Base-by-base conservation (phyloP, 768 basidiomycete species). In the Daedaleopsis nitida region DNA sequence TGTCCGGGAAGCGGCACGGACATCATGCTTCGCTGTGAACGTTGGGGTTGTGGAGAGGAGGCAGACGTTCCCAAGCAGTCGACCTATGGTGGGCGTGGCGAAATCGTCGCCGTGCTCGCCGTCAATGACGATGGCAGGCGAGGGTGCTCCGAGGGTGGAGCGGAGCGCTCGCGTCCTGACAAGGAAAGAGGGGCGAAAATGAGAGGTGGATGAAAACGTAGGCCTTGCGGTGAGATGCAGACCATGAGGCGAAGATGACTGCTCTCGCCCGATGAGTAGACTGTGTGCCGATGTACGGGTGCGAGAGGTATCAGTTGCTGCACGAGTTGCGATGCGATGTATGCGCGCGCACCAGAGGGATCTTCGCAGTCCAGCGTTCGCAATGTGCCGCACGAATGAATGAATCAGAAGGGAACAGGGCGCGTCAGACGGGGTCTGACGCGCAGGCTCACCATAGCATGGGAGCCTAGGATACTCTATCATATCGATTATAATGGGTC, bases 151-250 rank as follows among this genome's bases (percentile, higher is more conserved):
- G 62, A 58, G 56, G 57, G 39, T 19, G 24, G 47, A 55, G 42
- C 62, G 62, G 62, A 63, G 62, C 62, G 62, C 62, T 57, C 37
- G 47, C 17, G n/a, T 14, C 24, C 51, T 57, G 51, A 57, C 54
- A 27, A 50, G 34, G 55, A 58, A 48, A 58, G 50, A 34, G 43
- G 48, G 52, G 38, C 49, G 51, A 34, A 43, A 37, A 47, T 13
- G 12, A 38, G n/a, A 52, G 19, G 35, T 42, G n/a, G 13, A 34
- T 32, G 7, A 11, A 16, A 52, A 52, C 19, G 23, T 49, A 8
- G 9, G 49, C 55, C 54, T 43, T 54, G 60, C 49, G 55, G 50
- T 43, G 27, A 38, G 37, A 12, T 39, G 50, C 43, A 37, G 32
- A 49, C 50, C 53, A 51, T 32, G 52, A 58, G 57, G 53, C 49